Conservation (phyloP, 495 filamentous ascomycete species). For the Cercophora newfieldiana region DNA sequence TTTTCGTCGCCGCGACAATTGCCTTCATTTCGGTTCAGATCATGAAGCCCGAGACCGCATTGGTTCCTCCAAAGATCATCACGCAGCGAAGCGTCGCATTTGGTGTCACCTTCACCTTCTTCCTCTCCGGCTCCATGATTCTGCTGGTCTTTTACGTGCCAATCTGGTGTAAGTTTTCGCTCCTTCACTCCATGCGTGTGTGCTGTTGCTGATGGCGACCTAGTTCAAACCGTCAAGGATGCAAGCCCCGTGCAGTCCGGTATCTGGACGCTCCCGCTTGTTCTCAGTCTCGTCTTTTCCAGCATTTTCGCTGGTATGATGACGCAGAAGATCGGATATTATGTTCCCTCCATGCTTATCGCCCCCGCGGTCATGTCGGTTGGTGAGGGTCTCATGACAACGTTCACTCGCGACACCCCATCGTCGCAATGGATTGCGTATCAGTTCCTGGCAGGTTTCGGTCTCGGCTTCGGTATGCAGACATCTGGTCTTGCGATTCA, state of each 20-base stretch:
- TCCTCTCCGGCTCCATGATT: constrained; percentile 66
- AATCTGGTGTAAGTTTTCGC: constrained; percentile 66
- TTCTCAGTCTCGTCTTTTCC: constrained; percentile 51
- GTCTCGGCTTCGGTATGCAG: constrained; percentile 73
- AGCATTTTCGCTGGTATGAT: constrained; percentile 51
- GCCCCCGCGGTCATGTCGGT: constrained; percentile 60
- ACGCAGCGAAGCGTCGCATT: constrained; percentile 71
- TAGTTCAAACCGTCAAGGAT: constrained; percentile 71
- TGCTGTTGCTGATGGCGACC: constrained; percentile 47
- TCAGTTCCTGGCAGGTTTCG: constrained; percentile 70
- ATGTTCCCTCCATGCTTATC: constrained; percentile 63
- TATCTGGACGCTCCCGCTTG: constrained; percentile 60
- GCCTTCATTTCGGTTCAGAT: constrained; percentile 67
- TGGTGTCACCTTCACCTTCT: constrained; percentile 59
- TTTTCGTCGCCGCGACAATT: constrained; percentile 62
- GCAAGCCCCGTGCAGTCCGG: constrained; percentile 58
- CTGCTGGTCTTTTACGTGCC: constrained; percentile 67
- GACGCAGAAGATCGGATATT: constrained; percentile 64
- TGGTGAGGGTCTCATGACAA: constrained; percentile 68
- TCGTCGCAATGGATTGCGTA: constrained; percentile 68
- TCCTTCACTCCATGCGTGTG: constrained; percentile 10
- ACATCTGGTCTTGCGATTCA: constrained; percentile 64
- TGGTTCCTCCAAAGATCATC: constrained; percentile 71
- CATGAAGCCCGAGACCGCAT: constrained; percentile 69
- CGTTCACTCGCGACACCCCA: constrained; percentile 55